Evolutionary conservation across 371 early-diverging fungal species (phyloP), one percentile per base, ranked within the genome.

Genomic region (Mucor velutinosus): DNA sequence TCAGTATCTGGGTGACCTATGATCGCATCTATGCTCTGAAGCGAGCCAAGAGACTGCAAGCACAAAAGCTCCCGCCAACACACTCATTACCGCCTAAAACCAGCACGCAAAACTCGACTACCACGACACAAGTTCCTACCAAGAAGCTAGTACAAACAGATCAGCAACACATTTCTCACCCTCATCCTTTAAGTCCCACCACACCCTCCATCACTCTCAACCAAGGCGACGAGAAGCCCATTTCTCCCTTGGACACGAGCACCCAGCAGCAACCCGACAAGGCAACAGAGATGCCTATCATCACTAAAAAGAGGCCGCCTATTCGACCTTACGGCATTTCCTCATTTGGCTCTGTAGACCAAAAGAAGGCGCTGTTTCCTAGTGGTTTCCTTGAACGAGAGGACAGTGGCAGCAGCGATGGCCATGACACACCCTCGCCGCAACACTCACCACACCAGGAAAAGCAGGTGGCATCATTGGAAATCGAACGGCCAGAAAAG

Each of bases 1-100:
- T 82, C 61, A 88, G 89, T 25, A 69, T 90, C n/a, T 92, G 92
- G 92, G 86, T 92, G n/a, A 84, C 89, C 0, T 90, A 83, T 64
- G 87, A 90, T 66, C 89, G 90, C 23, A 74, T 77, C 19, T 74
- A 79, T 57, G 71, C 78, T 0, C 10, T 69, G 7, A 63, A 57
- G 43, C 47, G 62, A 58, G 32, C 43, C 45, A 65, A 65, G 55
- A 61, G 30, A 19, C 17, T 29, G 17, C 58, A 57, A 3, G 57
- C 57, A 32, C 57, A 33, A 17, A 27, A 14, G 53, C 53, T 17
- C 0, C 23, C 39, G 30, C 43, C 35, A 19, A 43, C 4, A 19
- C 58, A 21, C 23, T 39, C 25, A 15, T 17, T 41, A 41, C 41
- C 41, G 41, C 41, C 25, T 3, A 27, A 23, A 27, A 27, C 27